Conservation (phyloP, 257 asterid species). For the Rauvolfia tetraphylla region DNA sequence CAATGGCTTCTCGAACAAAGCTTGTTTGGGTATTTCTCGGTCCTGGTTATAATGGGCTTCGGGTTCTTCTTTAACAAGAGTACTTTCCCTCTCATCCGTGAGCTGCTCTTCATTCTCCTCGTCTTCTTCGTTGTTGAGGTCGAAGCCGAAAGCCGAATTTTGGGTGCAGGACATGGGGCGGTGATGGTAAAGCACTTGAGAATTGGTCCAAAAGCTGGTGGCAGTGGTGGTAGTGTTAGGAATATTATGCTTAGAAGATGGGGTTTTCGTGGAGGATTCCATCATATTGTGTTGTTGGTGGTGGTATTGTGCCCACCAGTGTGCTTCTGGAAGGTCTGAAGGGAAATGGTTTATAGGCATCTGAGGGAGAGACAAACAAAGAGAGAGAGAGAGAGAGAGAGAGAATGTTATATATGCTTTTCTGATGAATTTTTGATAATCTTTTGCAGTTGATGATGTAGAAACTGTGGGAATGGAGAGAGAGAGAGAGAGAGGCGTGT, state of each 20-base stretch:
- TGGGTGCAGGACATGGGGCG: constrained; percentile 4
- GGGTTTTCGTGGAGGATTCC: constrained; percentile 31
- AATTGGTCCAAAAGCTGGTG: constrained; percentile 18
- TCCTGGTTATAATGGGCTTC: background rate
- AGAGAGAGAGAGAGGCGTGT: constrained; percentile 14
- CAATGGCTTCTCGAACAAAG: constrained; percentile 77
- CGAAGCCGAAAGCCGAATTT: constrained; percentile 31
- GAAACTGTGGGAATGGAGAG: constrained; percentile 2
- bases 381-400: constrained; percentile 7
- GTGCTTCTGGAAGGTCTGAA: constrained; percentile 41
- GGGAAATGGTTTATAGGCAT: constrained; percentile 71
- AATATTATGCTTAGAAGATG: constrained; percentile 23
- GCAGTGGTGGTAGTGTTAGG: background rate
- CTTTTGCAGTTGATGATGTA: constrained; percentile 5
- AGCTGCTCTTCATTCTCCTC: constrained; percentile 26
- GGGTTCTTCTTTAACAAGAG: background rate
- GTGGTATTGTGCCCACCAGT: constrained; percentile 46
- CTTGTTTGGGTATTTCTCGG: constrained; percentile 33
- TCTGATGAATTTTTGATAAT: background rate
- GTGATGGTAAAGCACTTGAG: constrained; percentile 13
- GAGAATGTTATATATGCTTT: background rate
- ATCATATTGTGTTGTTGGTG: constrained; percentile 22
- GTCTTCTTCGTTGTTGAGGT: constrained; percentile 51
- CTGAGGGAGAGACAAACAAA: constrained; percentile 5
- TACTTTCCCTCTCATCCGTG: background rate